phyloP scores from a whole-genome alignment of 106 monocot species.

The Allium cepa region DNA sequence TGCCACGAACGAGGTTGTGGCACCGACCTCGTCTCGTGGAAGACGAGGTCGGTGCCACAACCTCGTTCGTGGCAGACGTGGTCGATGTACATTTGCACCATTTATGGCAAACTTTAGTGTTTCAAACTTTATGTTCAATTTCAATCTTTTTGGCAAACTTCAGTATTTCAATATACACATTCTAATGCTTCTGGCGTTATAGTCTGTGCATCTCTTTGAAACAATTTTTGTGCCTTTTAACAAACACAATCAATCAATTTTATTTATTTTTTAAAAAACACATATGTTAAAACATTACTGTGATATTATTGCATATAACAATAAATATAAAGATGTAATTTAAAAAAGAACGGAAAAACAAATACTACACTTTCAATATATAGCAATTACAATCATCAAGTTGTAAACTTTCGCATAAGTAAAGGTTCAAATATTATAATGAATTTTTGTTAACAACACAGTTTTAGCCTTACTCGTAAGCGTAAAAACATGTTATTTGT shows the following conservation, averaged over 20 bases:
- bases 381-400: neutral
- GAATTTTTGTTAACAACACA: neutral
- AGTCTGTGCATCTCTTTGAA: constrained; percentile 92
- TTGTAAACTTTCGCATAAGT: neutral
- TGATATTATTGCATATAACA: neutral
- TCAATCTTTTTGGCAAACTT: constrained; percentile 39
- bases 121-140: constrained; percentile 67
- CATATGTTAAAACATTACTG: neutral
- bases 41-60: no score
- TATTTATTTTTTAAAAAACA: neutral
- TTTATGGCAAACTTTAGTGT: no score
- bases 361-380: neutral
- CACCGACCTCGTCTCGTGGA: no score
- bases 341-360: no score
- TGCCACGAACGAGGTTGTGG: no score
- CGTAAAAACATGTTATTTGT: neutral
- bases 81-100: no score
- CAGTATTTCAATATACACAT: constrained; percentile 85
- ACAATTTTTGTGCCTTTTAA: constrained; percentile 83
- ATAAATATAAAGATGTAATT: no score
- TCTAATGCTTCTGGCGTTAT: constrained; percentile 94
- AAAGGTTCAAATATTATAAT: neutral
- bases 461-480: neutral
- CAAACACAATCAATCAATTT: neutral
- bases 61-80: no score